phyloP scores from a whole-genome alignment of 495 filamentous ascomycete species.

The Penicillium canariense region DNA sequence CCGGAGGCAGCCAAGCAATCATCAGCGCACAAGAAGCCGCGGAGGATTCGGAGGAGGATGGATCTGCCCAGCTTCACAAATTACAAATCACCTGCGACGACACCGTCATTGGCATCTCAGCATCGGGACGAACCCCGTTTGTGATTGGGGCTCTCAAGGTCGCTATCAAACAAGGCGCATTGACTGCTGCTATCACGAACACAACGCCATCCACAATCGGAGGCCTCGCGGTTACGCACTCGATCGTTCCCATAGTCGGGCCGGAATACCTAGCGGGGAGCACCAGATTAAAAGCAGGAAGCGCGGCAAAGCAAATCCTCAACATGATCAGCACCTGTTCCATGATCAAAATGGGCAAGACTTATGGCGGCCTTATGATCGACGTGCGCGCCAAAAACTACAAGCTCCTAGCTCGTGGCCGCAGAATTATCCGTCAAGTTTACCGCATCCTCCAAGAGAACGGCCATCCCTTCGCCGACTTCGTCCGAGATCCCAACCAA shows the following conservation, averaged over 20 bases:
- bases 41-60: conserved; percentile 28
- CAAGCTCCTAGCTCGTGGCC: neutral
- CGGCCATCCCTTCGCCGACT: neutral
- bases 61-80: conserved; percentile 20
- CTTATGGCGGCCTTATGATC: conserved; percentile 30
- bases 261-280: conserved; percentile 40
- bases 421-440: neutral
- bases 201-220: conserved; percentile 29
- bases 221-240: conserved; percentile 22
- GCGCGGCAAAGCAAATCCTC: conserved; percentile 35
- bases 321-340: conserved; percentile 42
- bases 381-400: conserved; percentile 13
- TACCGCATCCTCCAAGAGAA: neutral
- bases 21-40: conserved; percentile 38
- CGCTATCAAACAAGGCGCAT: conserved; percentile 26
- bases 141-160: conserved; percentile 33
- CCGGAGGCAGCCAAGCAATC: conserved; percentile 38
- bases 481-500: neutral
- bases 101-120: conserved; percentile 38
- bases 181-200: conserved; percentile 34
- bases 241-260: conserved; percentile 32
- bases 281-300: conserved; percentile 39
- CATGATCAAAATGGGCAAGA: conserved; percentile 40
- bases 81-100: conserved; percentile 30
- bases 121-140: conserved; percentile 41